Base-by-base conservation (phyloP, 1,284 basidiomycete genomes). In the Agaricales sp. region DNA sequence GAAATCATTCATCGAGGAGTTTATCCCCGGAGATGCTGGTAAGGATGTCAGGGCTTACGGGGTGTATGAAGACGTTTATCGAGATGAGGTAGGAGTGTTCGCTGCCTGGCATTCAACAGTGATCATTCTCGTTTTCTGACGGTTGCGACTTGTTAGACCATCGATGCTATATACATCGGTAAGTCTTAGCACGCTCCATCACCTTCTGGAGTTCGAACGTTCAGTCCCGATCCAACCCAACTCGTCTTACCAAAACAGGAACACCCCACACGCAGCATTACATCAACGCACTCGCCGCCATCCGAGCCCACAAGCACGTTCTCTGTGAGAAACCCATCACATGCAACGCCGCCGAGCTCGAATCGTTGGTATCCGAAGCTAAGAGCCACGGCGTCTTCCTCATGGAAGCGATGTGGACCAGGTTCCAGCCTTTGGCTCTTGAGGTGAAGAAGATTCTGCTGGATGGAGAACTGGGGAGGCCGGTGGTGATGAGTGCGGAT, bases 191-290 rank as follows among this genome's bases (percentile, higher is more conserved):
- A n/a, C 49, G 47, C 62, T 59, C 16, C n/a, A 20, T 51, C 43
- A 54, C 51, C 26, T 19, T 1, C 35, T 55, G 54, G 30, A 49
- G 45, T 51, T 45, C 51, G 8, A 8, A 12, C 18, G 41, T 12
- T 43, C 18, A 22, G n/a, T 50, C 23, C 14, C 14, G 23, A n/a
- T n/a, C 46, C 4, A 48, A 47, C 55, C 50, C 45, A 54, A 41
- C 52, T 52, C 14, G 30, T 48, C 14, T 35, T 20, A n/a, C n/a
- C 60, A 78, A 87, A 87, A 19, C n/a, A n/a, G n/a, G n/a, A n/a
- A 93, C 92, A 1, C 92, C 92, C 3, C 90, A 95, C 62, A 87
- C 88, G 0, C 73, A 75, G 53, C 92, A 96, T 69, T 91, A 91
- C 61, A 69, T 73, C 51, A 89, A 91, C 58, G 80, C 87, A 1